Percentiles rank a stretch among this genome's conserved stretches.
These are phyloP conservation scores for barrel medic (Medicago truncatula) DNA, from an alignment of 306 rosid genomes.

Conservation along the genomic window MtrunA17r5.0-ANR NC_053044.1:47066501-47067000, in stretches of 20 bases:
- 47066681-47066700: background rate
- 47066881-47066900: background rate
- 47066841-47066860: conserved; percentile 34
- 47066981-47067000: background rate
- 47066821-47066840: conserved; percentile 23
- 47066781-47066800: conserved; percentile 8
- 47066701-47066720: conserved; percentile 40
- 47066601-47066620: too few relatives aligned
- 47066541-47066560: conserved; percentile 52
- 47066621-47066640: too few relatives aligned
- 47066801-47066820: conserved; percentile 36
- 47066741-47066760: conserved; percentile 52
- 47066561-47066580: conserved; percentile 55
- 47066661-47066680: too few relatives aligned
- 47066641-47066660: too few relatives aligned
- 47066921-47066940: too few relatives aligned
- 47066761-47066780: conserved; percentile 55
- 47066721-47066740: conserved; percentile 52
- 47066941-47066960: too few relatives aligned
- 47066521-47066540: conserved; percentile 50
- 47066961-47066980: too few relatives aligned
- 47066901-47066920: too few relatives aligned
- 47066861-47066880: background rate
- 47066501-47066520: conserved; percentile 59
- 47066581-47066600: background rate